Evolutionary conservation across 148 eudicot genomes (phyloP).

Genomic region (Hydrangea macrophylla): DNA sequence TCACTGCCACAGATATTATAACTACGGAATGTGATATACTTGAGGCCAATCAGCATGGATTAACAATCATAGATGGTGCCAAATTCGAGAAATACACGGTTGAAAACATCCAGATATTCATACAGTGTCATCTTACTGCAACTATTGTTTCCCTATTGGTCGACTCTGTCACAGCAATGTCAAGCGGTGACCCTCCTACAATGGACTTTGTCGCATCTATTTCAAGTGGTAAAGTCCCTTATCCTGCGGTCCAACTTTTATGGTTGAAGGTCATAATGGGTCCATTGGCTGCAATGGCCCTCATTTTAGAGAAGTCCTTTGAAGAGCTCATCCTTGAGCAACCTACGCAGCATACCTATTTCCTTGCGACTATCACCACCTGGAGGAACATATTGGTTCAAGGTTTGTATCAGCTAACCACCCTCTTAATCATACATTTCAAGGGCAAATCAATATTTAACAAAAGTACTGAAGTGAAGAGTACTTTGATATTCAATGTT

Average conservation of each 20-base stretch:
- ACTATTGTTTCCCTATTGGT: background rate
- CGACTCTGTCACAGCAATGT: constrained; percentile 1
- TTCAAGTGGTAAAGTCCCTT: background rate
- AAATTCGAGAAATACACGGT: too few species aligned
- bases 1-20: too few species aligned
- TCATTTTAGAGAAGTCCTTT: background rate
- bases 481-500: background rate
- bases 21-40: too few species aligned
- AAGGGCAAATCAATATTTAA: background rate
- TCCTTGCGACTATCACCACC: background rate
- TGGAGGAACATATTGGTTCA: background rate
- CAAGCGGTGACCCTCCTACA: background rate
- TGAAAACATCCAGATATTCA: background rate
- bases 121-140: background rate
- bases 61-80: too few species aligned
- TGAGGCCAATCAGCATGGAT: too few species aligned
- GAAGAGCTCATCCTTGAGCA: background rate
- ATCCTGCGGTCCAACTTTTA: background rate
- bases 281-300: constrained; percentile 1
- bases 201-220: background rate
- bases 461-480: background rate
- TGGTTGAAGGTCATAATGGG: constrained; percentile 7
- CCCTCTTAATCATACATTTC: background rate
- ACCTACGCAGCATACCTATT: background rate
- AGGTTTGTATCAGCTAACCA: background rate